A percentile compares a stretch with the other conserved stretches of the same genome.
phyloP scores from a whole-genome alignment of 305 asterid species.

The Andrographis paniculata region DNA sequence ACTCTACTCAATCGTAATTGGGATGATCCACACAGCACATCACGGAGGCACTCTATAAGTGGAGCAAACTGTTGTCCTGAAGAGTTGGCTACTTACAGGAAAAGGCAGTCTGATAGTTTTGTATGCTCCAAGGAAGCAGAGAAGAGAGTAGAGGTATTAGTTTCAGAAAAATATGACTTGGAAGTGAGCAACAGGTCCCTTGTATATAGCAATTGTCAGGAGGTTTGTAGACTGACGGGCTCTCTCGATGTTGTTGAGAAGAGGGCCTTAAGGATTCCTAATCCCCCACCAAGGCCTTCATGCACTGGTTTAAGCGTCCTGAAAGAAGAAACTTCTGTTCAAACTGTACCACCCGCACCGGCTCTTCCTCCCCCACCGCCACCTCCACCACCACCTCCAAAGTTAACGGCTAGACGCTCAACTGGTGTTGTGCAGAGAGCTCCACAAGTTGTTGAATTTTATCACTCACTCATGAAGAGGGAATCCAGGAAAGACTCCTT shows the following conservation, averaged over 20 bases:
- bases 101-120: conserved; percentile 80
- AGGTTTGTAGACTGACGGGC: conserved; percentile 38
- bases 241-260: conserved; percentile 62
- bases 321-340: conserved; percentile 36
- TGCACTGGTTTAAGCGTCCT: conserved; percentile 21
- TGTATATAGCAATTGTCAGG: conserved; percentile 27
- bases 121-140: conserved; percentile 55
- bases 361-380: conserved; percentile 59
- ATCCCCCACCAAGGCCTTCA: conserved; percentile 90
- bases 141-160: conserved; percentile 35
- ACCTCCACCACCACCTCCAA: conserved; percentile 69
- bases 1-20: conserved; percentile 14
- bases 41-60: conserved; percentile 74
- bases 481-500: conserved; percentile 78
- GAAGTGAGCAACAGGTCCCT: conserved; percentile 30
- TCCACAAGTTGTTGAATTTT: conserved; percentile 86
- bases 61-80: conserved; percentile 53
- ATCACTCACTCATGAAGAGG: conserved; percentile 89
- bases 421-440: conserved; percentile 71
- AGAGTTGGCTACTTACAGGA: conserved; percentile 38
- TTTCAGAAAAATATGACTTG: conserved; percentile 40
- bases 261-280: conserved; percentile 67
- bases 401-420: conserved; percentile 26
- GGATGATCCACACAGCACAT: conserved; percentile 38
- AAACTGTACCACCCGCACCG: conserved; percentile 25